These are phyloP conservation scores for Pouteria glomerata DNA, from an alignment of 148 eudicot genomes.

Conservation along the genomic window DNA sequence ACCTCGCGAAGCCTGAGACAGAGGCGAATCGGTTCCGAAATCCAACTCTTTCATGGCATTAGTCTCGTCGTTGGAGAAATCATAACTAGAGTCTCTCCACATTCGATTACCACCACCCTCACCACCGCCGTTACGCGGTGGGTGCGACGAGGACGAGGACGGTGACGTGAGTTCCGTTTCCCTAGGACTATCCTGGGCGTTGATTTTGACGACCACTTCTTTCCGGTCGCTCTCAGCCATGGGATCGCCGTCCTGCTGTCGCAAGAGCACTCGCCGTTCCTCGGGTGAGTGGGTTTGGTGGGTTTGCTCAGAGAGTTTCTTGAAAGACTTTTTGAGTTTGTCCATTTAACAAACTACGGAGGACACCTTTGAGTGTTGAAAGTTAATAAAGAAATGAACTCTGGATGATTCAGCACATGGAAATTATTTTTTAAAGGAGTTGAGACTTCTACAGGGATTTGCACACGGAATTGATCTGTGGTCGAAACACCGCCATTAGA, in stretches of 20 bases:
- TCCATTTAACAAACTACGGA: too few species aligned
- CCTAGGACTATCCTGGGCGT: conserved; percentile 12
- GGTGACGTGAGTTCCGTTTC: conserved; percentile 1
- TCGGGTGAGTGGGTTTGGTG: conserved; percentile 15
- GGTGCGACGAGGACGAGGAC: neutral
- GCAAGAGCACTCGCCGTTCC: conserved; percentile 37
- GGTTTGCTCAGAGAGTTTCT: conserved; percentile 1
- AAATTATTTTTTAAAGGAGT: too few species aligned
- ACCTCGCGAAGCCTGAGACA: conserved; percentile 9
- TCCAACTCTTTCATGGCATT: conserved; percentile 4
- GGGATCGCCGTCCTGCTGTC: conserved; percentile 24
- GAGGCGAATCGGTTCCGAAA: conserved; percentile 18
- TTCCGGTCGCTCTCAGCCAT: conserved; percentile 10
- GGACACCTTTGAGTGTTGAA: too few species aligned
- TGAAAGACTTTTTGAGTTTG: conserved; percentile 20
- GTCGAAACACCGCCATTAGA: conserved; percentile 2
- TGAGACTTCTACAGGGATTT: too few species aligned
- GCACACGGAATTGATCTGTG: too few species aligned
- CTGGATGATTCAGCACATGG: too few species aligned
- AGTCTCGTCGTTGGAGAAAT: conserved; percentile 7
- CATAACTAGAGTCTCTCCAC: conserved; percentile 17
- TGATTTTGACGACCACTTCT: conserved; percentile 23
- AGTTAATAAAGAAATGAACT: too few species aligned
- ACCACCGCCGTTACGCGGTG: neutral
- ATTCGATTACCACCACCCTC: neutral